Conservation (phyloP, 345 rosid species). For the Corymbia maculata region DNA sequence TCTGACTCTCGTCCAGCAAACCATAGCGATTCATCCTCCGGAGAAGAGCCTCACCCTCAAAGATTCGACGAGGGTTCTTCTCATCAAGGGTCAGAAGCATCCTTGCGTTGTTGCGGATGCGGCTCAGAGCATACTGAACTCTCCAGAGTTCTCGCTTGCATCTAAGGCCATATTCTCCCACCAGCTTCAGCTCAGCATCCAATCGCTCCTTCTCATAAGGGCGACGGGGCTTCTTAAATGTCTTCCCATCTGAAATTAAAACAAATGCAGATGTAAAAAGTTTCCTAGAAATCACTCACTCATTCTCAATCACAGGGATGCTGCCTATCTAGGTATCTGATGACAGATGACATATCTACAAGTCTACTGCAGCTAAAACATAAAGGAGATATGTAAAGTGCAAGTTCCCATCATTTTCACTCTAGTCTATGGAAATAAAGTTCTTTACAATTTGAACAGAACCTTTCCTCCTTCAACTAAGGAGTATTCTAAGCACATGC, state of each 20-base stretch:
- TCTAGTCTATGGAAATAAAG: neutral
- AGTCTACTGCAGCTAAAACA: neutral
- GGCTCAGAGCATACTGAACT: slow-evolving; percentile 45
- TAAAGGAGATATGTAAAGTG: neutral
- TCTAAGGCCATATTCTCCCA: slow-evolving; percentile 41
- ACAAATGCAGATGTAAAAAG: neutral
- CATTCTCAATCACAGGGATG: neutral
- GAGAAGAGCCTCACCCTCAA: slow-evolving; percentile 45
- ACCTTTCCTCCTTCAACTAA: neutral
- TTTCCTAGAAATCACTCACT: neutral
- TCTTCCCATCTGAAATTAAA: slow-evolving; percentile 33
- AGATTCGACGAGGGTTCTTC: slow-evolving; percentile 48
- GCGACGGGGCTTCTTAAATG: slow-evolving; percentile 50
- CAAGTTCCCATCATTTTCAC: neutral
- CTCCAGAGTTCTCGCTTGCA: slow-evolving; percentile 53
- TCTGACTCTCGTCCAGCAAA: slow-evolving; percentile 28
- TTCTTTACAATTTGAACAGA: neutral
- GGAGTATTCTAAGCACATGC: neutral
- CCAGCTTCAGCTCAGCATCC: slow-evolving; percentile 52
- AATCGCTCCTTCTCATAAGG: slow-evolving; percentile 53
- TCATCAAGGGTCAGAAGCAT: slow-evolving; percentile 47
- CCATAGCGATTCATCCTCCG: slow-evolving; percentile 42
- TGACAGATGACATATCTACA: neutral
- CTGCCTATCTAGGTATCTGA: neutral
- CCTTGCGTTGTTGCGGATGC: slow-evolving; percentile 43